Conservation (phyloP, 306 rosid genomes). For the Cucumis sativus region DNA sequence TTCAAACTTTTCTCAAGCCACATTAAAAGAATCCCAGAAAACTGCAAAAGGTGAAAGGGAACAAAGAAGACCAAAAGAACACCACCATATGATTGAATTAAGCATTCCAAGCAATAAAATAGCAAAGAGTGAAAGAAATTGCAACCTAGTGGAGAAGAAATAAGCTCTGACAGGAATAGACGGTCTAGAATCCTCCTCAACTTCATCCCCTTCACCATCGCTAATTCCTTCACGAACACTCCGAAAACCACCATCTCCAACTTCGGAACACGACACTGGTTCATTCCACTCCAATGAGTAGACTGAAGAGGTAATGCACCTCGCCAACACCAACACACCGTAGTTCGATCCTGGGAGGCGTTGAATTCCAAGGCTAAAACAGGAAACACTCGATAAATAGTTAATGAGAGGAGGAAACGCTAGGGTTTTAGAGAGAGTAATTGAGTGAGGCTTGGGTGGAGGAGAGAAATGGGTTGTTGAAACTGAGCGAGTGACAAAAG, state of each 20-base stretch:
- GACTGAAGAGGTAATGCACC: slow-evolving; percentile 43
- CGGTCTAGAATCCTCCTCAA: slow-evolving; percentile 36
- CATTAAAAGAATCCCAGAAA: not conserved
- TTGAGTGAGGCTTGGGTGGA: slow-evolving; percentile 4
- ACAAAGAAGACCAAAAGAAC: not conserved
- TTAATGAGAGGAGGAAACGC: slow-evolving; percentile 3
- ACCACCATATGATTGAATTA: not conserved
- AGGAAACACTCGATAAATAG: not conserved
- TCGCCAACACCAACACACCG: slow-evolving; percentile 10
- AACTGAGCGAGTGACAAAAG: slow-evolving; percentile 15
- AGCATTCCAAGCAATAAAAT: not conserved
- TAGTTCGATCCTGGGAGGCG: slow-evolving; percentile 3
- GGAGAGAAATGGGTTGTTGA: not conserved
- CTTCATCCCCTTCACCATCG: slow-evolving; percentile 16
- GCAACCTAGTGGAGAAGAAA: slow-evolving; percentile 75
- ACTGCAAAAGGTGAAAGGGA: not conserved
- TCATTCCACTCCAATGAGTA: slow-evolving; percentile 57
- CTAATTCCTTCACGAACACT: slow-evolving; percentile 28
- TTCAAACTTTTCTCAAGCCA: not conserved
- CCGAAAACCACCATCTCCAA: slow-evolving; percentile 22
- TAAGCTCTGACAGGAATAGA: slow-evolving; percentile 77
- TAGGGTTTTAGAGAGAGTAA: slow-evolving; percentile 13
- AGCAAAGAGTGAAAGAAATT: not conserved
- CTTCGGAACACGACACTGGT: slow-evolving; percentile 56
- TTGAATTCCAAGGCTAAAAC: slow-evolving; percentile 3